phyloP scores from a whole-genome alignment of 176 grass and related monocot species.

The Typha latifolia region DNA sequence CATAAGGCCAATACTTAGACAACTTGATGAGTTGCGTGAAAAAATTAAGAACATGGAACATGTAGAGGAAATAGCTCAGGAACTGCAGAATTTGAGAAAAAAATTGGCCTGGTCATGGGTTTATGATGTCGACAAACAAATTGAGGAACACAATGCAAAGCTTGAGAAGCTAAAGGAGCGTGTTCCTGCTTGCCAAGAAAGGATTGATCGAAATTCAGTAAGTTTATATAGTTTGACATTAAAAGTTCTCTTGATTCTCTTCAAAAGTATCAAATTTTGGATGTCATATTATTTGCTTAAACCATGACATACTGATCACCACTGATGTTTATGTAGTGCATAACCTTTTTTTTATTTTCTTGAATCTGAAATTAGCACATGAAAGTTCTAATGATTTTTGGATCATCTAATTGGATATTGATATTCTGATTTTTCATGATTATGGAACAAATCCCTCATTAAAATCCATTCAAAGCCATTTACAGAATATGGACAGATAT shows the following conservation, averaged over 20 bases:
- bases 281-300: not conserved
- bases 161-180: constrained; percentile 72
- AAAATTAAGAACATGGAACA: constrained; percentile 97
- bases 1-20: constrained; percentile 49
- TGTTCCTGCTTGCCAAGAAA: constrained; percentile 77
- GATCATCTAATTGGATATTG: not conserved
- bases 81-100: constrained; percentile 69
- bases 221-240: constrained; percentile 19
- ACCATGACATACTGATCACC: too few species aligned
- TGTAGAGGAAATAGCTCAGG: constrained; percentile 80
- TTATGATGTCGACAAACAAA: constrained; percentile 69
- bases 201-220: constrained; percentile 64
- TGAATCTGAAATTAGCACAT: not conserved
- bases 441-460: not conserved
- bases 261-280: not conserved
- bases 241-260: too few species aligned
- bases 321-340: not conserved
- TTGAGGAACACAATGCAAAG: constrained; percentile 43
- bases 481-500: not conserved
- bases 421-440: not conserved
- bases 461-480: not conserved
- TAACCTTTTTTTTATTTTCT: constrained; percentile 4
- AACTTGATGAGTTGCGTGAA: constrained; percentile 62
- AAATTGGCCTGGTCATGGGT: constrained; percentile 92
- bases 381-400: not conserved